Base-by-base conservation (phyloP, 2,329 filamentous ascomycete genomes). In the Claviceps capensis region DNA sequence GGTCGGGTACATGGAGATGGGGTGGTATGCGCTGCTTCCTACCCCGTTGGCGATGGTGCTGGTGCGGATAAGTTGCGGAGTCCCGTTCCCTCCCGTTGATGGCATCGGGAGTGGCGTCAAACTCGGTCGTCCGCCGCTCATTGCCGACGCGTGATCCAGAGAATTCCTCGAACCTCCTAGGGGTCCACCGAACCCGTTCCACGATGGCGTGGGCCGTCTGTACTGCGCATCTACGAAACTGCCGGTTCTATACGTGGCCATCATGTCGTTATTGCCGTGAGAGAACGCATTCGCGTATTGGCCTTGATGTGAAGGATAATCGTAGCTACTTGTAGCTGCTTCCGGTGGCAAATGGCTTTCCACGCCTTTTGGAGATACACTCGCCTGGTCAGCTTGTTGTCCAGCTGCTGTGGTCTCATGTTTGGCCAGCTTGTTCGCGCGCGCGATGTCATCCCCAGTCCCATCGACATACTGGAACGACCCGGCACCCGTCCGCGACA, bases 1-100 rank as follows among this genome's bases (percentile, higher is more conserved):
- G 62, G 82, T 80, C 16, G 88, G 83, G 63, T 90, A 91, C 58
- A 91, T 78, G 3, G 83, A 79, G 63, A 95, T 90, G 0, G 85
- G 85, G 59, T 89, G 88, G 68, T 89, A 87, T 1, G 75, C 72
- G 4, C 70, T 62, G 47, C 64, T 59, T 38, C 65, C 55, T 53
- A 61, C 62, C 13, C 67, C 68, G 52, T 66, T 65, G 41, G 67
- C 63, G 14, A 79, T 67, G 1, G 75, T 79, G 64, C 77, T 81
- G 3, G 78, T 81, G 38, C 78, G 71, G 22, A 79, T 71, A 2
- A 81, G 71, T 56, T 73, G 69, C 1, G 78, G 77, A 4, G 69
- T 59, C 5, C 61, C 62, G 49, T 48, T 62, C 6, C 54, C 62
- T 23, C 64, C 64, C 1, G 69, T 65, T 0, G 71, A 66, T 1